Base-by-base conservation (phyloP, 371 early-diverging fungal species). In the Fennellomyces sp. region DNA sequence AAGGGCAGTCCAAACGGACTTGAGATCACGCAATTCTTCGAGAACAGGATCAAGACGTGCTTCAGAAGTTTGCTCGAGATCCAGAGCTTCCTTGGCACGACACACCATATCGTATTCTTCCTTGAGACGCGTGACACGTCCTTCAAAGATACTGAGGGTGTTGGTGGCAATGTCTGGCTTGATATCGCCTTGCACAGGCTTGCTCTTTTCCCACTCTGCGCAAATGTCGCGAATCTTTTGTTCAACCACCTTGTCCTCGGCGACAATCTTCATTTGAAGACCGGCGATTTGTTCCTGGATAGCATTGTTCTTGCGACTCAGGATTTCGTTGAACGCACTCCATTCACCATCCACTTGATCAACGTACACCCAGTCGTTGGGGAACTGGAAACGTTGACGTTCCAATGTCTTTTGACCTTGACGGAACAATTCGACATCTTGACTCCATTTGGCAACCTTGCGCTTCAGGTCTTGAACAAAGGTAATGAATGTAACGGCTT, bases 281-380 rank as follows among this genome's bases (percentile, higher is more conserved):
- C 88, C 93, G 49, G 93, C 92, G 66, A 95, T 86, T 69, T 97
- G 98, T 52, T 96, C 94, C 69, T 96, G 94, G 63, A 98, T 96
- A 28, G 91, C 87, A 56, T 87, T 87, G 72, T 93, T 91, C 89
- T 98, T 98, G 74, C 94, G 86, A 42, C 81, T 82, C 51, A 97
- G 66, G 53, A 98, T 96, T 75, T 97, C 96, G 66, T 91, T 94
- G 60, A 98, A 96, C 2, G 97, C 94, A 64, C 92, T 91, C 97
- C 97, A 98, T 73, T 97, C 98, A 65, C 97, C 97, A 49, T 96
- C 97, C 8, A 98, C 86, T 64, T 97, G 94, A 56, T 97, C 99
- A 23, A 93, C 85, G 69, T 96, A 93, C 17, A 97, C 79, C 98
- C 99, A 98, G 65, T 98, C 97, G 45, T 66, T 70, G 27, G 97